Evolutionary conservation across 2,329 filamentous ascomycete genomes (phyloP).

Genomic region (Cladophialophora chaetospira): DNA sequence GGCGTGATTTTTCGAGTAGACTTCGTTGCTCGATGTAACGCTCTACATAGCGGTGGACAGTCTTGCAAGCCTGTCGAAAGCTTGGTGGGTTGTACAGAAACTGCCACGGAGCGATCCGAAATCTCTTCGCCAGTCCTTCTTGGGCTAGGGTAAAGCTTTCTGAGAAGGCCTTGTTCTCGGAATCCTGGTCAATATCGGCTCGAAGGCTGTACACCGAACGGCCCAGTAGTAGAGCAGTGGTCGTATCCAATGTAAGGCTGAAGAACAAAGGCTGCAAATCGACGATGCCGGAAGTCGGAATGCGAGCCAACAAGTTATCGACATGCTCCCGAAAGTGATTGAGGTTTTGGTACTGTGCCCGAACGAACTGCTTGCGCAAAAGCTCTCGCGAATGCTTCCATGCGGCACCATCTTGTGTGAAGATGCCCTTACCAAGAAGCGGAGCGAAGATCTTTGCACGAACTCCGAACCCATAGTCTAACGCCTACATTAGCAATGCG

Average conservation of each 20-base stretch:
- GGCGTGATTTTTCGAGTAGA: slow-evolving; percentile 3
- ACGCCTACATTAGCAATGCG: not conserved
- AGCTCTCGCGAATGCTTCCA: slow-evolving; percentile 38
- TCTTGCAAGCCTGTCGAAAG: slow-evolving; percentile 21
- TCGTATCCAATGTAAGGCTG: slow-evolving; percentile 51
- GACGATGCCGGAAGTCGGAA: slow-evolving; percentile 34
- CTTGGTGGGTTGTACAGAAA: slow-evolving; percentile 18
- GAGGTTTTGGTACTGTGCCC: slow-evolving; percentile 38
- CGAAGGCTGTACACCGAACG: slow-evolving; percentile 19
- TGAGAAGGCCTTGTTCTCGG: slow-evolving; percentile 28
- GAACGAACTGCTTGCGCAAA: slow-evolving; percentile 43
- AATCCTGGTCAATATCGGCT: slow-evolving; percentile 22
- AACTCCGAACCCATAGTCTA: slow-evolving; percentile 18
- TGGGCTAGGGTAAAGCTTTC: slow-evolving; percentile 34
- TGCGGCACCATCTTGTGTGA: slow-evolving; percentile 42
- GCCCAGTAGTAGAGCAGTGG: slow-evolving; percentile 41
- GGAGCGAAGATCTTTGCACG: slow-evolving; percentile 25
- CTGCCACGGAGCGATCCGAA: slow-evolving; percentile 17
- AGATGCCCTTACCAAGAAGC: slow-evolving; percentile 44
- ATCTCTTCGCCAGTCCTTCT: slow-evolving; percentile 29
- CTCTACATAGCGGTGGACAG: slow-evolving; percentile 20
- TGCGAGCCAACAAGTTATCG: slow-evolving; percentile 15
- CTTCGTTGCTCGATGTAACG: slow-evolving; percentile 19
- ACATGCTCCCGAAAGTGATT: slow-evolving; percentile 37
- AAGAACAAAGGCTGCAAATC: slow-evolving; percentile 54